Evolutionary conservation across 345 rosid genomes (phyloP).

Genomic region (Arabidopsis suecica): DNA sequence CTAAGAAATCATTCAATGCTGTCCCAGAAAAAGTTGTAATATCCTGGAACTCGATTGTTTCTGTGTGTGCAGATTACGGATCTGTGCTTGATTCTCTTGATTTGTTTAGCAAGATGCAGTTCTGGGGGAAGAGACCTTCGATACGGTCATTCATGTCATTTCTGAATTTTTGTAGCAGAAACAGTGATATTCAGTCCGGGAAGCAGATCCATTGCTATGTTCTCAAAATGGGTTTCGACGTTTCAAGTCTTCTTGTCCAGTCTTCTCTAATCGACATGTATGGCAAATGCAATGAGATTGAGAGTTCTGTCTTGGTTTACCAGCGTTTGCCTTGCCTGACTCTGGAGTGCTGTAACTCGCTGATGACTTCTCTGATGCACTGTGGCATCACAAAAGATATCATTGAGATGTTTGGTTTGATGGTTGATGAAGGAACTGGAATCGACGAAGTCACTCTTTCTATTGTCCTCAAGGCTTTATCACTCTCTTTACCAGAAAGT

Average conservation of each 20-base stretch:
- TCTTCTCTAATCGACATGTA: conserved; percentile 77
- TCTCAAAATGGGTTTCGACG: conserved; percentile 60
- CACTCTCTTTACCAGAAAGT: conserved; percentile 48
- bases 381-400: conserved; percentile 63
- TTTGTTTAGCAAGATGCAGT: conserved; percentile 69
- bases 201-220: conserved; percentile 74
- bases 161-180: conserved; percentile 63
- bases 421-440: conserved; percentile 78
- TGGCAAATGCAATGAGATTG: conserved; percentile 75
- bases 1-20: conserved; percentile 56
- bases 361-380: conserved; percentile 70
- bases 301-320: conserved; percentile 55
- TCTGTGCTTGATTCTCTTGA: conserved; percentile 55
- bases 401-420: conserved; percentile 69
- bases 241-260: conserved; percentile 55
- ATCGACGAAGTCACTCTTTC: conserved; percentile 71
- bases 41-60: conserved; percentile 83
- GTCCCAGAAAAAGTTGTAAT: conserved; percentile 59
- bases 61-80: conserved; percentile 50
- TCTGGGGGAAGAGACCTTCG: conserved; percentile 71
- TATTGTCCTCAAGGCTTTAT: conserved; percentile 66
- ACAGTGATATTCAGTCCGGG: conserved; percentile 53
- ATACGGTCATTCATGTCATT: conserved; percentile 64
- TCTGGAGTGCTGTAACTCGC: conserved; percentile 67
- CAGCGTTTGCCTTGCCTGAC: conserved; percentile 48